These are phyloP conservation scores for Guillardia theta DNA, from an alignment of 78 protist genomes.

Conservation along the genomic window DNA sequence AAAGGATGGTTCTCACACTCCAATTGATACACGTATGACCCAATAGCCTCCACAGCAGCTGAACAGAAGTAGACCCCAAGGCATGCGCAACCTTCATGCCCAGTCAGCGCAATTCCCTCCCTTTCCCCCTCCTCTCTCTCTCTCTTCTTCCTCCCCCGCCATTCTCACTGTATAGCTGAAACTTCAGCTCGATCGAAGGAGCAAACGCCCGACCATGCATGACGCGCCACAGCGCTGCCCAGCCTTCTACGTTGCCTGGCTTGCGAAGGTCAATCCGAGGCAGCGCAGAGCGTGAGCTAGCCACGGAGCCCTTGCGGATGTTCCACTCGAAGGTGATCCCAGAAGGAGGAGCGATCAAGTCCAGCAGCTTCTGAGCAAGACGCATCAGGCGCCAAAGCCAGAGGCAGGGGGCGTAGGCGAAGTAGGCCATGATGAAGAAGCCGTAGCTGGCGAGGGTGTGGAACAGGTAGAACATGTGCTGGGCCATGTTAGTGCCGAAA, in stretches of 20 bases:
- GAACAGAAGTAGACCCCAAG: too few relatives aligned
- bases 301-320: too few relatives aligned
- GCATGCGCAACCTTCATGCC: too few relatives aligned
- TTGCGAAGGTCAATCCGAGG: not conserved
- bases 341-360: not conserved
- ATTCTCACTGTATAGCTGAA: not conserved
- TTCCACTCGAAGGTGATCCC: not conserved
- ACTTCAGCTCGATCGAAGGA: not conserved
- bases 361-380: not conserved
- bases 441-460: not conserved
- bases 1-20: too few relatives aligned
- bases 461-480: not conserved
- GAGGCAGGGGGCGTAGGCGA: not conserved
- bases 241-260: not conserved
- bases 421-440: not conserved
- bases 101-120: too few relatives aligned
- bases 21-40: too few relatives aligned
- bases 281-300: not conserved
- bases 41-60: too few relatives aligned
- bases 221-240: not conserved
- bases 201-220: not conserved
- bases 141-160: too few relatives aligned
- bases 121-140: too few relatives aligned
- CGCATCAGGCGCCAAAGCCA: not conserved
- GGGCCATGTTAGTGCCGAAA: not conserved